Percentiles rank a stretch among this genome's conserved stretches.
These are phyloP conservation scores for Westerdykella sp. DNA, from an alignment of 2,329 filamentous ascomycete species.

Conservation along the genomic window DNA sequence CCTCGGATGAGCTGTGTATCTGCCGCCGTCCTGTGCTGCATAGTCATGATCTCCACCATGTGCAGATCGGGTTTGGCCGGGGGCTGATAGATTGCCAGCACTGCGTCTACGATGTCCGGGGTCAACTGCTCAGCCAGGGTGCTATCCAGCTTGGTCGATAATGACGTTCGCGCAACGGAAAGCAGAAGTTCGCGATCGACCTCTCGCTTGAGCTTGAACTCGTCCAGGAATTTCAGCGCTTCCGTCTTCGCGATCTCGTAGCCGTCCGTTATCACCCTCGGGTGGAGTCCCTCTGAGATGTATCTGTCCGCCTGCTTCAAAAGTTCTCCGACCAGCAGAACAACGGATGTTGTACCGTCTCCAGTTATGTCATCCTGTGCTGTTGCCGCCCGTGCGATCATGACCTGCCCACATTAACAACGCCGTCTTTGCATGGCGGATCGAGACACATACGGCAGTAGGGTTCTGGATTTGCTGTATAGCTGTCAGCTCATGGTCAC, in stretches of 20 bases:
- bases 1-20: conserved; percentile 95
- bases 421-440: background rate
- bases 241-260: conserved; percentile 96
- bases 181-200: conserved; percentile 92
- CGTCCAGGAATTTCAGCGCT: conserved; percentile 88
- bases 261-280: conserved; percentile 91
- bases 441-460: conserved; percentile 62
- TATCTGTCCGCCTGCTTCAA: conserved; percentile 96
- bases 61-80: conserved; percentile 92
- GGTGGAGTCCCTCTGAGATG: conserved; percentile 94
- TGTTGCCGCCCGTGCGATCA: conserved; percentile 77
- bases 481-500: conserved; percentile 24
- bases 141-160: conserved; percentile 90
- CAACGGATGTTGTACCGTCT: conserved; percentile 94
- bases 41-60: conserved; percentile 99
- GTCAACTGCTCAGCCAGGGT: conserved; percentile 86
- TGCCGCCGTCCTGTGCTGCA: conserved; percentile 94
- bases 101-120: conserved; percentile 91
- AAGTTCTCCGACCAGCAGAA: conserved; percentile 90
- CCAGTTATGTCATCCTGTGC: conserved; percentile 98
- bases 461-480: conserved; percentile 88
- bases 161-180: conserved; percentile 86
- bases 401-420: conserved; percentile 42
- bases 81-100: conserved; percentile 85
- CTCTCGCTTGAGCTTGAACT: conserved; percentile 82